phyloP scores from a whole-genome alignment of 2,329 filamentous ascomycete genomes.

The Penicillium hesseltinei region DNA sequence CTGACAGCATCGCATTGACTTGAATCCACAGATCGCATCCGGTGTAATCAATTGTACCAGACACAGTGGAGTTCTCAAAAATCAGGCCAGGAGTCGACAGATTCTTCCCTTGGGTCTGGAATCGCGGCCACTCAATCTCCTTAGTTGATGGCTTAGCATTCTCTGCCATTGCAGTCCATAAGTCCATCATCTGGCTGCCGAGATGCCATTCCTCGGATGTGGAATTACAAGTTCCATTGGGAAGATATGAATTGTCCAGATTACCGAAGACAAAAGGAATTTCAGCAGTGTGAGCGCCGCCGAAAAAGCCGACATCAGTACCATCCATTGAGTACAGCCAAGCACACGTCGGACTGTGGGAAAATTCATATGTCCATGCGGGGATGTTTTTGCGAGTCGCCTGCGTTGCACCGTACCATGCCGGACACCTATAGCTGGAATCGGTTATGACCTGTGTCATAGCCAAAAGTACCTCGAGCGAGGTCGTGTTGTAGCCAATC shows the following conservation, averaged over 20 bases:
- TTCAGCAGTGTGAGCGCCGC: slow-evolving; percentile 19
- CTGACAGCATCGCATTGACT: slow-evolving; percentile 8
- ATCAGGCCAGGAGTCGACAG: slow-evolving; percentile 9
- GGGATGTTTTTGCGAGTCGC: slow-evolving; percentile 14
- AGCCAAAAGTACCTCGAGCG: slow-evolving; percentile 10
- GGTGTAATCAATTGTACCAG: slow-evolving; percentile 17
- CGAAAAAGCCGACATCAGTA: background rate
- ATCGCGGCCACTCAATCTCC: slow-evolving; percentile 16
- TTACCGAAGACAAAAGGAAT: slow-evolving; percentile 21
- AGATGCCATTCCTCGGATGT: slow-evolving; percentile 12
- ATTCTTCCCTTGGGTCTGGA: slow-evolving; percentile 3
- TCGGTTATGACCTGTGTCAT: slow-evolving; percentile 17
- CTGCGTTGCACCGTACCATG: slow-evolving; percentile 9
- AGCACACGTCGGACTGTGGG: slow-evolving; percentile 18
- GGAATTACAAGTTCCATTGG: slow-evolving; percentile 11
- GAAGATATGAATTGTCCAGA: slow-evolving; percentile 4
- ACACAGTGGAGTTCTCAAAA: slow-evolving; percentile 10
- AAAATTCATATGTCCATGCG: slow-evolving; percentile 23
- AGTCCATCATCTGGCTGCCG: slow-evolving; percentile 18
- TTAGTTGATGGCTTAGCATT: slow-evolving; percentile 16
- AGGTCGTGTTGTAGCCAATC: background rate
- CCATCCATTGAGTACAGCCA: slow-evolving; percentile 17
- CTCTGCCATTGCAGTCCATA: slow-evolving; percentile 24
- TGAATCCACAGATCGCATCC: slow-evolving; percentile 17
- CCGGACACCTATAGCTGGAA: slow-evolving; percentile 16